Conservation (phyloP, 331 rosid species). For the Malus hybrid region DNA sequence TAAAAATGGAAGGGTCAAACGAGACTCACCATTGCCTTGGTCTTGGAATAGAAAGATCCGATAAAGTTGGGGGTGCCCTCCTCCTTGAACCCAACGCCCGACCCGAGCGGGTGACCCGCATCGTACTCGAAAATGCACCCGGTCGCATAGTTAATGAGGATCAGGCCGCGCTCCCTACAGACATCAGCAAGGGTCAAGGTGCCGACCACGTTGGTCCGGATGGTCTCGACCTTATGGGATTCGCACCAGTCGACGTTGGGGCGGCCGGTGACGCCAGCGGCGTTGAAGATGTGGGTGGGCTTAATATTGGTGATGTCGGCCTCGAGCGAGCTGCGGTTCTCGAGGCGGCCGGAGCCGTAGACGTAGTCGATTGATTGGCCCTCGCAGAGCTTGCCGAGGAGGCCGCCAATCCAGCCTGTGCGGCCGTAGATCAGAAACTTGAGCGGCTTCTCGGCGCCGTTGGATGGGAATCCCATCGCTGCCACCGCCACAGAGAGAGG, state of each 20-base stretch:
- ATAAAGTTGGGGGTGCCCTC: slow-evolving; percentile 64
- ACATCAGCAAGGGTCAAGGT: slow-evolving; percentile 69
- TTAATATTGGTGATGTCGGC: slow-evolving; percentile 50
- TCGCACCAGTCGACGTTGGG: slow-evolving; percentile 98
- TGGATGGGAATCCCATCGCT: slow-evolving; percentile 55
- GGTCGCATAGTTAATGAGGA: slow-evolving; percentile 72
- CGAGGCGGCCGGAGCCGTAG: slow-evolving; percentile 67
- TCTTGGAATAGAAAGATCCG: slow-evolving; percentile 87
- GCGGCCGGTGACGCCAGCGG: slow-evolving; percentile 83
- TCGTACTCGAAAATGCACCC: slow-evolving; percentile 93
- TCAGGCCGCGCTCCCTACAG: slow-evolving; percentile 45
- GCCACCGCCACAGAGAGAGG: neutral
- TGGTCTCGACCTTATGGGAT: slow-evolving; percentile 77
- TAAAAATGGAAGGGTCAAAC: neutral
- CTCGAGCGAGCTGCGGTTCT: slow-evolving; percentile 57
- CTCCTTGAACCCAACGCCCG: slow-evolving; percentile 71
- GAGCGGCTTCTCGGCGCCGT: slow-evolving; percentile 29
- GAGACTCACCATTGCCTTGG: slow-evolving; percentile 71
- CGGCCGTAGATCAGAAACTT: slow-evolving; percentile 78
- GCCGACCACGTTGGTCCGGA: slow-evolving; percentile 68
- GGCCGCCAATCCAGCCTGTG: slow-evolving; percentile 88
- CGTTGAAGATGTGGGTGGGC: slow-evolving; percentile 80
- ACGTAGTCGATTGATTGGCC: slow-evolving; percentile 36
- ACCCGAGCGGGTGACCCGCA: slow-evolving; percentile 36
- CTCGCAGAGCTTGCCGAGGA: slow-evolving; percentile 61